Percentiles rank a stretch among this genome's conserved stretches.
These are phyloP conservation scores for Sutorius eximius DNA, from an alignment of 1,284 basidiomycete genomes.

Conservation along the genomic window DNA sequence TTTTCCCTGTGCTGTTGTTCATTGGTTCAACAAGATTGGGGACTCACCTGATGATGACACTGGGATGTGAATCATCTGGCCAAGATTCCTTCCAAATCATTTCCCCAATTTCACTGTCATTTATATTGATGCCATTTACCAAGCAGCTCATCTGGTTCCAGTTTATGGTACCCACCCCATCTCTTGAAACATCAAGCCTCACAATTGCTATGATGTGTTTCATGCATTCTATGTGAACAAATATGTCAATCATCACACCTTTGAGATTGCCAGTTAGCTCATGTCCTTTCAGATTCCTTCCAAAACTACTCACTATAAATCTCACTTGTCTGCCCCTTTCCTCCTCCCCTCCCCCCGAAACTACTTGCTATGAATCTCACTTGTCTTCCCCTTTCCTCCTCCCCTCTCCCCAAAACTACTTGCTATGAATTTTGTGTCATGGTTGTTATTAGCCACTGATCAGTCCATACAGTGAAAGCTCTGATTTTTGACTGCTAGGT, in stretches of 20 bases:
- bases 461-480: too few relatives aligned
- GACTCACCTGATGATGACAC: not conserved
- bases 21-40: not conserved
- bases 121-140: not conserved
- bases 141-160: slow-evolving; percentile 5
- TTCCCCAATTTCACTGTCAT: not conserved
- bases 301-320: too few relatives aligned
- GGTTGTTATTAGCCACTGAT: too few relatives aligned
- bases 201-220: slow-evolving; percentile 3
- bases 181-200: not conserved
- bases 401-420: too few relatives aligned
- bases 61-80: not conserved
- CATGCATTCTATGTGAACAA: slow-evolving; percentile 10
- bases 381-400: too few relatives aligned
- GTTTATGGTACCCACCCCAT: not conserved
- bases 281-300: too few relatives aligned
- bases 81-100: not conserved
- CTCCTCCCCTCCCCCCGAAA: too few relatives aligned
- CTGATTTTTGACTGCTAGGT: too few relatives aligned
- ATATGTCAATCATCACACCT: not conserved
- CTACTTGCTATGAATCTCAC: too few relatives aligned
- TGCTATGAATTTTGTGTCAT: too few relatives aligned
- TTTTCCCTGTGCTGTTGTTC: not conserved
- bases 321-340: too few relatives aligned
- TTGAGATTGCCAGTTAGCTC: not conserved